Base-by-base conservation (phyloP, 2,329 filamentous ascomycete genomes). In the Pseudocercospora vitis region DNA sequence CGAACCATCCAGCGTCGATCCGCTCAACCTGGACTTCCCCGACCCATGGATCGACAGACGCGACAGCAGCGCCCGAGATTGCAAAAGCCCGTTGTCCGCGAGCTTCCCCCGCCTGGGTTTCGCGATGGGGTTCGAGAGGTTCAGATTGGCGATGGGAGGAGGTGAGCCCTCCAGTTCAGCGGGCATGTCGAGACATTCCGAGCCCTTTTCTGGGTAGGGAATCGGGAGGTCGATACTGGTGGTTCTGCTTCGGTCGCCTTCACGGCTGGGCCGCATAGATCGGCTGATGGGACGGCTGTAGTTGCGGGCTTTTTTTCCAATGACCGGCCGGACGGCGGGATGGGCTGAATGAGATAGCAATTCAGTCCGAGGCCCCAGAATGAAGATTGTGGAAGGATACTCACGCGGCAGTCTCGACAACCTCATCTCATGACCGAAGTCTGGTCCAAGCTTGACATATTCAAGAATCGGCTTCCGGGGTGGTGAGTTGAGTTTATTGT, bases 381-480 rank as follows among this genome's bases (percentile, higher is more conserved):
- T n/a, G 11, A 14, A 18, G 4, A n/a, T n/a, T n/a, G n/a, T n/a
- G 7, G 11, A 42, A 7, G 8, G 19, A 42, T 1, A 42, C 37
- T 42, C 11, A 42, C 37, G 37, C 1, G 37, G 37, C 12, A 24
- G 24, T 42, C 21, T 18, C 21, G 37, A 42, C 12, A 24, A 14
- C n/a, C 21, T 24, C 19, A 42, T 42, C 21, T 42, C 37, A 24
- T 42, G 37, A 14, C 21, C 19, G 6, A 42, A 42, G 14, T 40
- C 35, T 40, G 35, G 35, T n/a, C 35, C 35, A 12, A 40, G 35
- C 35, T 39, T 39, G 18, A 39, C 35, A 11, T 39, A 39, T 4
- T 40, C 35, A 2, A 40, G 19, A 19, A 40, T 19, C 9, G 35
- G 35, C 11, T 40, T 40, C 12, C 35, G 35, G 23, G 16, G 35